phyloP scores from a whole-genome alignment of 2,329 filamentous ascomycete genomes.

The Ophiostoma sp. region DNA sequence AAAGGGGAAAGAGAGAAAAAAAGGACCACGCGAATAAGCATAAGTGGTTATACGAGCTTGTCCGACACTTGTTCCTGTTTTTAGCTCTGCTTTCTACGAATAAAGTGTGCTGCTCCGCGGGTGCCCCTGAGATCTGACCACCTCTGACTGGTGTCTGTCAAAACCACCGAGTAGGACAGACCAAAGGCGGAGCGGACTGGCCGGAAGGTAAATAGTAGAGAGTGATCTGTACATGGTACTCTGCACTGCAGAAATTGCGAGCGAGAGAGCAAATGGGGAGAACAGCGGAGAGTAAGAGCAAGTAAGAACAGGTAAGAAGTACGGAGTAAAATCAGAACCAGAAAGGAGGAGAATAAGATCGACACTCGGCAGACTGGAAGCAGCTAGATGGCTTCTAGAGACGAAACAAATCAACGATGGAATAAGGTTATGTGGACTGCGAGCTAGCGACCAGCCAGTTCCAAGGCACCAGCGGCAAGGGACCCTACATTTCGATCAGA shows the following conservation, averaged over 20 bases:
- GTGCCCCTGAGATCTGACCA: conserved; percentile 6
- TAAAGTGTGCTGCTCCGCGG: neutral
- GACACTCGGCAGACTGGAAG: neutral
- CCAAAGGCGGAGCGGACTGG: neutral
- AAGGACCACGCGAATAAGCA: conserved; percentile 5
- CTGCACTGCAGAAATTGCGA: too few species aligned
- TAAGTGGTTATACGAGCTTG: conserved; percentile 7
- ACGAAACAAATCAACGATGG: neutral
- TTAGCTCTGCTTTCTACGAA: neutral
- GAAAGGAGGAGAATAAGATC: neutral
- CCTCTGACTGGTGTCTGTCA: neutral
- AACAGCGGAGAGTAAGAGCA: neutral
- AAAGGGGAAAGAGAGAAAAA: neutral
- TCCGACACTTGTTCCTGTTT: neutral
- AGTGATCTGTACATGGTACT: too few species aligned
- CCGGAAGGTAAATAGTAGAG: too few species aligned
- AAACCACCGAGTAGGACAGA: neutral
- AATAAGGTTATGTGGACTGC: conserved; percentile 9
- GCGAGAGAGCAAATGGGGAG: neutral
- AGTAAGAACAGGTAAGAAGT: neutral
- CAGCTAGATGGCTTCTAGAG: neutral
- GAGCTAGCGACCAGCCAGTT: neutral
- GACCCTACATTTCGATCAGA: neutral
- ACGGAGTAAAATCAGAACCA: neutral
- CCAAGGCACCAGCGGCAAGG: conserved; percentile 10